Evolutionary conservation across 352 stramenopile genomes (phyloP), one percentile per base, ranked within the genome.

Genomic region (Phytophthora pini): DNA sequence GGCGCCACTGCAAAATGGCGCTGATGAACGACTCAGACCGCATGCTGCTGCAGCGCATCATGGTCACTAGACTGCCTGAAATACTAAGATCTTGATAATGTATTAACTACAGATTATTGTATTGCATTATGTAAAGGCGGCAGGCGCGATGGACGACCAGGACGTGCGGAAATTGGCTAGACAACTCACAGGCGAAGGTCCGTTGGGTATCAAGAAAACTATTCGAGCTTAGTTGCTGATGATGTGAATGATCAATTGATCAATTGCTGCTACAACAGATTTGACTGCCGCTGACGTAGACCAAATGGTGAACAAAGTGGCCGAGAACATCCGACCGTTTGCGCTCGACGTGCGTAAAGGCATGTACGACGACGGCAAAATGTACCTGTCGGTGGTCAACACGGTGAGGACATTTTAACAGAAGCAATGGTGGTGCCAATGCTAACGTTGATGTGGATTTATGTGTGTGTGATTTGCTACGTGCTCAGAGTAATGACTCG

Each of bases 291-390:
- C 69, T 0, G 78, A 90, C n/a, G 73, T 93, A 49, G 83, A 91
- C 41, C 64, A 80, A 38, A 90, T 92, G 65, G 62, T 91, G 51
- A 85, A 77, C 36, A 79, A 81, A 45, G 75, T 95, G 39, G 77
- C 76, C 2, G 66, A 68, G 20, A 86, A 65, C 34, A 76, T 95
- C 47, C 84, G 79, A 40, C 56, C 72, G 31, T 93, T 92, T 57
- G 76, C 83, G 34, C 74, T 95, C 6, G 87, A 95, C 53, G 70
- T 95, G 22, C 84, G 84, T 49, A 79, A 83, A 45, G 68, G 78
- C 45, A 85, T 95, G 62, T 93, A 89, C 59, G 87, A 95, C 70
- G 80, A 95, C 56, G 87, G 87, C 41, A 89, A 92, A 54, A 85
- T 93, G 75, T 93, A 95, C 59, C 31, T 92, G 60, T 80, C 76